phyloP scores from a whole-genome alignment of 306 rosid genomes.

The Dalbergia oliveri region DNA sequence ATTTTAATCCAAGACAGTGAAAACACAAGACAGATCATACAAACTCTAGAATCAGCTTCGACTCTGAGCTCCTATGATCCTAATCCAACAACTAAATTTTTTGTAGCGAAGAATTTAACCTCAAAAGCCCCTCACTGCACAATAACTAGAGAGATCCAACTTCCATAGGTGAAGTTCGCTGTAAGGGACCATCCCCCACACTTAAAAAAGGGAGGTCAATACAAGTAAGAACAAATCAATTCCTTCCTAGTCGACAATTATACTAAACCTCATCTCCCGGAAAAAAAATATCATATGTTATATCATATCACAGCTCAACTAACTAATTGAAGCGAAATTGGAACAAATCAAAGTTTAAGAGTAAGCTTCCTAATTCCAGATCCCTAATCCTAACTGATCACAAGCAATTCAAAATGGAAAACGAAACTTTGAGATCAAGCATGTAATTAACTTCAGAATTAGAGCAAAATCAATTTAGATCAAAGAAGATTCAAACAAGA shows the following conservation, averaged over 20 bases:
- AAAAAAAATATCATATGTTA: background rate
- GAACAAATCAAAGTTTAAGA: constrained; percentile 7
- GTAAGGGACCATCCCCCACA: no score
- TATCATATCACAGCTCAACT: constrained; percentile 31
- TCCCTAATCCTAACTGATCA: background rate
- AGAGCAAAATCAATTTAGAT: constrained; percentile 45
- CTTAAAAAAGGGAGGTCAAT: background rate
- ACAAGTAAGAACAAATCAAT: constrained; percentile 18
- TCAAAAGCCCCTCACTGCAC: constrained; percentile 13
- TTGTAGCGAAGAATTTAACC: background rate
- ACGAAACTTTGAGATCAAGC: constrained; percentile 34
- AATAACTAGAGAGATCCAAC: constrained; percentile 38
- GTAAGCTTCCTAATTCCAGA: background rate
- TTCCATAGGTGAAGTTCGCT: constrained; percentile 17
- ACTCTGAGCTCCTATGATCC: constrained; percentile 23
- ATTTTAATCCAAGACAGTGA: constrained; percentile 31
- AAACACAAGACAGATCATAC: constrained; percentile 11
- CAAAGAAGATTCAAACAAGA: constrained; percentile 54
- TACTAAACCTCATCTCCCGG: background rate
- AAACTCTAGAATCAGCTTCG: constrained; percentile 17
- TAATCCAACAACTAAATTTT: constrained; percentile 24
- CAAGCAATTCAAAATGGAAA: constrained; percentile 15
- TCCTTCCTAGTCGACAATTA: background rate
- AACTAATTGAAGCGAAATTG: constrained; percentile 39
- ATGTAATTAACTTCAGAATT: background rate